Evolutionary conservation across 2,329 filamentous ascomycete species (phyloP).

Genomic region (Colletotrichum simmondsii): DNA sequence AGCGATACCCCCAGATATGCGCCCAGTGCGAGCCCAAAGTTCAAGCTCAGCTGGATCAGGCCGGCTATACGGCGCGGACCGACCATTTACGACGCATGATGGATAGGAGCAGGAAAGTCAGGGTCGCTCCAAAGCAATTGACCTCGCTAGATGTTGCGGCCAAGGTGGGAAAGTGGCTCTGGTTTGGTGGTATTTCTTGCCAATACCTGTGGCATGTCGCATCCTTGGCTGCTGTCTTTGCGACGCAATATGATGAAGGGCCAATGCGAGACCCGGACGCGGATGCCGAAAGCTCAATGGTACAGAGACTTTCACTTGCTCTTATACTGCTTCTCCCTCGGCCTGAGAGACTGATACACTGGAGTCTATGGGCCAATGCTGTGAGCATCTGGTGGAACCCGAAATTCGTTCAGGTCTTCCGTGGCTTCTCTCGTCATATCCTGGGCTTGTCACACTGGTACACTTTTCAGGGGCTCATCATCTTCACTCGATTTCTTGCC

Average conservation of each 20-base stretch:
- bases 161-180: conserved; percentile 55
- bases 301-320: conserved; percentile 22
- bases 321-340: conserved; percentile 47
- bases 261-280: conserved; percentile 33
- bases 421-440: conserved; percentile 70
- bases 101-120: conserved; percentile 67
- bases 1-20: conserved; percentile 90
- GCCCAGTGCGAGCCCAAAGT: conserved; percentile 81
- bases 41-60: conserved; percentile 73
- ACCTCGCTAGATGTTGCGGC: conserved; percentile 57
- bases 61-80: conserved; percentile 85
- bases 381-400: conserved; percentile 76
- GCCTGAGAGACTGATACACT: conserved; percentile 53
- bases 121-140: conserved; percentile 50
- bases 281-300: conserved; percentile 18
- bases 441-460: conserved; percentile 74
- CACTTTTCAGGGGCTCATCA: conserved; percentile 68
- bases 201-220: conserved; percentile 64
- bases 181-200: conserved; percentile 58
- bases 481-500: conserved; percentile 66
- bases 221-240: conserved; percentile 36
- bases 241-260: background rate
- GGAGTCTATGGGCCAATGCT: conserved; percentile 60
- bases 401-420: conserved; percentile 67
- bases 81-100: conserved; percentile 82